Percentiles rank a stretch among this genome's conserved stretches.
phyloP scores from a whole-genome alignment of 2,329 filamentous ascomycete species.

The Ophiostoma sp. region DNA sequence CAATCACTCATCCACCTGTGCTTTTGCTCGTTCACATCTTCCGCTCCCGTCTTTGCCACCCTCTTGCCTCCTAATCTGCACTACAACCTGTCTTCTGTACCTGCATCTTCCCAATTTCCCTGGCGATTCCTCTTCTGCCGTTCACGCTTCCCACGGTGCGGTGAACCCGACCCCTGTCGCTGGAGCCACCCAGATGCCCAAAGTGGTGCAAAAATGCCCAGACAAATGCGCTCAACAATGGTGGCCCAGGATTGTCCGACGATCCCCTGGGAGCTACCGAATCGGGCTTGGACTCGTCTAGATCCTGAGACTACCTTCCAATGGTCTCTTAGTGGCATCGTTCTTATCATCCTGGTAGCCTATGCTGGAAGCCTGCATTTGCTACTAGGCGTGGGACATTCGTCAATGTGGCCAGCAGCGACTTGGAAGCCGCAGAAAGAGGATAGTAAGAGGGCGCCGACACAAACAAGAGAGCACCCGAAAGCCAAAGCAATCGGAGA shows the following conservation, averaged over 20 bases:
- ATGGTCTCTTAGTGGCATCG: background rate
- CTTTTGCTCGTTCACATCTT: background rate
- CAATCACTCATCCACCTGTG: background rate
- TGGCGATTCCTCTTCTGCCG: background rate
- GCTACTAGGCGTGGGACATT: background rate
- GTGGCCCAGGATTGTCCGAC: constrained; percentile 1
- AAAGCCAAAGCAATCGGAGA: too few species aligned
- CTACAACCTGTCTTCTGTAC: background rate
- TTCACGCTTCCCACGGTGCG: background rate
- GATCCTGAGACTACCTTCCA: background rate
- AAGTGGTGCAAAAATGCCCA: background rate
- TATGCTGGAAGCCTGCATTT: background rate
- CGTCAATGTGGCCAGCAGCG: background rate
- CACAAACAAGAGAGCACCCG: too few species aligned
- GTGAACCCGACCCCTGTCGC: background rate
- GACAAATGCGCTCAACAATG: constrained; percentile 3
- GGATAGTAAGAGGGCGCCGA: background rate
- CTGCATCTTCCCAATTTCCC: constrained; percentile 2
- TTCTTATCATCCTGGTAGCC: background rate
- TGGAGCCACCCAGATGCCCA: background rate
- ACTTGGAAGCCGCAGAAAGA: background rate
- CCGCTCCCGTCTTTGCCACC: background rate
- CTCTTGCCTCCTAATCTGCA: background rate
- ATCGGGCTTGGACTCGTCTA: background rate
- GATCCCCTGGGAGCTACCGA: background rate